Conservation (phyloP, 2,329 filamentous ascomycete genomes). For the Talaromyces marneffei region DNA sequence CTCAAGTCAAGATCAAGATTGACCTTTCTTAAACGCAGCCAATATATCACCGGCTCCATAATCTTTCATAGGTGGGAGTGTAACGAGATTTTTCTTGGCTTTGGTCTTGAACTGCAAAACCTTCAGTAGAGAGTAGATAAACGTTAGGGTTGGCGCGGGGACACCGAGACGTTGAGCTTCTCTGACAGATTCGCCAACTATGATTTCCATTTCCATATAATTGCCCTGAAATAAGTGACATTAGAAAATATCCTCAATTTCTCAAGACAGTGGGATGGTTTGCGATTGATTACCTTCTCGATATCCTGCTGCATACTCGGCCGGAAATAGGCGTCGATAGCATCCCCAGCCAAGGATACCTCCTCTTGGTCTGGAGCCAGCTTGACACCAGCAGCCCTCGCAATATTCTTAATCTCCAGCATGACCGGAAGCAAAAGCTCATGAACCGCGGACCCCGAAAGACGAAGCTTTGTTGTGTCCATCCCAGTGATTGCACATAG, state of each 20-base stretch:
- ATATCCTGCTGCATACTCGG: constrained; percentile 53
- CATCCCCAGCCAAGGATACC: constrained; percentile 30
- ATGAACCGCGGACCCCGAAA: constrained; percentile 41
- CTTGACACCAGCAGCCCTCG: constrained; percentile 42
- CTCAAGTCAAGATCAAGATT: not conserved
- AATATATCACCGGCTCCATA: not conserved
- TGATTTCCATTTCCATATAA: constrained; percentile 52
- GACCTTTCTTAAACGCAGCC: not conserved
- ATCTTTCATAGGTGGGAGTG: not conserved
- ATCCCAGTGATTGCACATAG: constrained; percentile 47
- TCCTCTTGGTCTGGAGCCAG: constrained; percentile 14
- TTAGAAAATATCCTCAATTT: too few relatives aligned
- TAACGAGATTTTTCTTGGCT: constrained; percentile 1
- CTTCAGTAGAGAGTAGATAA: constrained; percentile 25
- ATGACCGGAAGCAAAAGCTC: constrained; percentile 49
- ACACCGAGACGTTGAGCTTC: constrained; percentile 48
- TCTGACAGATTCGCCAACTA: constrained; percentile 52
- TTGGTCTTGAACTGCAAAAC: constrained; percentile 25
- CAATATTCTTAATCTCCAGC: constrained; percentile 47
- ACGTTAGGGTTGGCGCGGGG: constrained; percentile 22
- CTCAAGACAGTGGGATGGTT: too few relatives aligned
- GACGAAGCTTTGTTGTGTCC: constrained; percentile 48
- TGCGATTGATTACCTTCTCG: constrained; percentile 40
- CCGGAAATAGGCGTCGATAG: constrained; percentile 42
- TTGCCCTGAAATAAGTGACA: constrained; percentile 37